These are phyloP conservation scores for Rasamsonia emersonii DNA, from an alignment of 2,329 filamentous ascomycete genomes.

Conservation along the genomic window DNA sequence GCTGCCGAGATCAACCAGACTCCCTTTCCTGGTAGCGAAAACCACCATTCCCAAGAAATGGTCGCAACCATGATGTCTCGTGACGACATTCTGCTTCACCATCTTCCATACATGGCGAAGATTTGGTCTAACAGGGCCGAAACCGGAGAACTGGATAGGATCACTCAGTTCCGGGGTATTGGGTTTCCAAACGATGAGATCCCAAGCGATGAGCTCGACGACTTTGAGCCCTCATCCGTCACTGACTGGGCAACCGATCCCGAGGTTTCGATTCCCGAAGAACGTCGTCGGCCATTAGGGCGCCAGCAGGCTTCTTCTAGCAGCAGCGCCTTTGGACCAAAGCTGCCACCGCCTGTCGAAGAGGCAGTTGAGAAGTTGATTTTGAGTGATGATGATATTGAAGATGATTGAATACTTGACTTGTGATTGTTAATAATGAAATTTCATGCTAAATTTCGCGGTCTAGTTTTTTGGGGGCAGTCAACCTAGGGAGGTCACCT, in stretches of 20 bases:
- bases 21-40: conserved; percentile 3
- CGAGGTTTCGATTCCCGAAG: conserved; percentile 8
- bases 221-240: conserved; percentile 15
- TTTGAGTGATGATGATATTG: conserved; percentile 77
- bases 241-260: conserved; percentile 10
- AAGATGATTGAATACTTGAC: conserved; percentile 52
- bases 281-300: too few species aligned
- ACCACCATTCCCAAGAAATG: conserved; percentile 5
- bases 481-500: too few species aligned
- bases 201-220: conserved; percentile 27
- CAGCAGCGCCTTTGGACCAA: conserved; percentile 15
- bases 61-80: conserved; percentile 26
- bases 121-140: conserved; percentile 41
- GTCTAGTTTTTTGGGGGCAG: conserved; percentile 2
- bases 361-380: conserved; percentile 57
- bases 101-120: conserved; percentile 73
- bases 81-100: conserved; percentile 56
- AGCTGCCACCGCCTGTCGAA: conserved; percentile 26
- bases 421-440: not conserved
- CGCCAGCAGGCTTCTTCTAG: too few species aligned
- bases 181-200: conserved; percentile 38
- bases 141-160: conserved; percentile 54
- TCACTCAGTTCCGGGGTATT: conserved; percentile 59
- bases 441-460: conserved; percentile 1
- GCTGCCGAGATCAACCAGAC: conserved; percentile 10